Conservation (phyloP, 495 filamentous ascomycete species). For the Aspergillus carlsbadensis region DNA sequence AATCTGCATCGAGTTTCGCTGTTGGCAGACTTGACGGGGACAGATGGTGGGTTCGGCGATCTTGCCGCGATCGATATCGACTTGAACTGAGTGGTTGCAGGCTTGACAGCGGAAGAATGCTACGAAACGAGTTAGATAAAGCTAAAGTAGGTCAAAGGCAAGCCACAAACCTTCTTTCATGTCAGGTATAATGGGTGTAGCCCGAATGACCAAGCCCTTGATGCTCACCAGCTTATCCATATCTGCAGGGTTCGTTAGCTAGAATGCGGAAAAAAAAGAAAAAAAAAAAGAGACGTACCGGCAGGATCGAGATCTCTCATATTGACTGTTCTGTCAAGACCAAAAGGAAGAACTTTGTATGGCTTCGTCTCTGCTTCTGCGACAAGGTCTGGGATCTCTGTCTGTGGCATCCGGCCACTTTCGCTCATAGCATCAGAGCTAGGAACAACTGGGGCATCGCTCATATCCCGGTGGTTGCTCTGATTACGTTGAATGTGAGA, state of each 20-base stretch:
- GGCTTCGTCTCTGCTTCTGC: constrained; percentile 65
- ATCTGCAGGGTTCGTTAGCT: constrained; percentile 47
- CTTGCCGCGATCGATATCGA: constrained; percentile 91
- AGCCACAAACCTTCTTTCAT: constrained; percentile 75
- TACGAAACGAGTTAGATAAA: constrained; percentile 13
- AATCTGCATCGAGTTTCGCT: constrained; percentile 95
- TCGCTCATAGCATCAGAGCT: constrained; percentile 67
- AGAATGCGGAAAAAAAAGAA: not conserved
- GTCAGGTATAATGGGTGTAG: constrained; percentile 94
- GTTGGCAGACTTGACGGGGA: constrained; percentile 77
- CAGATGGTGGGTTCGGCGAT: constrained; percentile 93
- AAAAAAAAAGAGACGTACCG: constrained; percentile 37
- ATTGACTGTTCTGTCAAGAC: constrained; percentile 83
- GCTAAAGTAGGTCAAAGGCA: not conserved
- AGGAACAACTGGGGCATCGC: constrained; percentile 72
- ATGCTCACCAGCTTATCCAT: constrained; percentile 96
- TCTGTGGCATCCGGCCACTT: constrained; percentile 30
- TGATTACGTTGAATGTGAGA: constrained; percentile 52
- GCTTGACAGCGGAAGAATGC: constrained; percentile 94
- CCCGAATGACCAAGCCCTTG: constrained; percentile 94
- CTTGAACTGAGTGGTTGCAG: constrained; percentile 86
- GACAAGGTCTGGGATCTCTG: constrained; percentile 58
- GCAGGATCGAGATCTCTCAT: constrained; percentile 93
- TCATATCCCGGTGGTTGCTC: constrained; percentile 47
- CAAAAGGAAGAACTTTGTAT: constrained; percentile 87